These are phyloP conservation scores for Peziza echinospora DNA, from an alignment of 495 filamentous ascomycete genomes.

Conservation along the genomic window DNA sequence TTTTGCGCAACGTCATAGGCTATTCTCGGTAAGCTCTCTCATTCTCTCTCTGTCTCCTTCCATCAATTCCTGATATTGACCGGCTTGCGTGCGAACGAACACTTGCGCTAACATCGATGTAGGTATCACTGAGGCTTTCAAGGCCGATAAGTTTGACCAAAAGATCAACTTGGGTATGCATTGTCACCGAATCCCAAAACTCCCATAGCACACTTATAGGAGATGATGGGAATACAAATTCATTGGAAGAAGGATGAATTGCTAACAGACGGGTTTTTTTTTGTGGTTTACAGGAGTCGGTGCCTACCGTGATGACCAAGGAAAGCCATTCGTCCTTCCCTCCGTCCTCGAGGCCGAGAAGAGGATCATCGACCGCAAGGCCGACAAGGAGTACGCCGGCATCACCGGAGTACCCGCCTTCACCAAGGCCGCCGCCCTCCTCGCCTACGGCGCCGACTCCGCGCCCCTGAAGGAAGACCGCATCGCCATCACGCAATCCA, in stretches of 20 bases:
- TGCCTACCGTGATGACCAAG: constrained; percentile 79
- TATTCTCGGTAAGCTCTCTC: too few relatives aligned
- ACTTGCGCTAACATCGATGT: too few relatives aligned
- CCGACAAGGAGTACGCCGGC: constrained; percentile 95
- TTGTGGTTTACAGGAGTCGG: constrained; percentile 35
- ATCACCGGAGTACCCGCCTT: constrained; percentile 91
- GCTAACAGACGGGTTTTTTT: not conserved
- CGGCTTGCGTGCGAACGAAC: constrained; percentile 1
- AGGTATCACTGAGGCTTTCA: constrained; percentile 96
- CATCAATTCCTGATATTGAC: too few relatives aligned
- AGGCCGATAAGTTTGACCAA: constrained; percentile 70
- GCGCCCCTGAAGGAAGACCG: constrained; percentile 41
- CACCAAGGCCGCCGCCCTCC: constrained; percentile 69
- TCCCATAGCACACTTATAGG: too few relatives aligned
- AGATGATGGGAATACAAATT: not conserved
- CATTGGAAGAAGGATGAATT: not conserved
- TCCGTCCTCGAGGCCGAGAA: constrained; percentile 79
- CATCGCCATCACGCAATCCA: constrained; percentile 85
- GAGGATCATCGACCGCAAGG: constrained; percentile 47
- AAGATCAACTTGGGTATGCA: constrained; percentile 95
- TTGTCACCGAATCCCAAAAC: too few relatives aligned
- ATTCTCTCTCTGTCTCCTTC: too few relatives aligned
- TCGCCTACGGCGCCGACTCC: constrained; percentile 73
- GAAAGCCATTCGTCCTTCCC: constrained; percentile 91
- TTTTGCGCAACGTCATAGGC: too few relatives aligned